These are phyloP conservation scores for Bonia amplexicaulis DNA, from an alignment of 176 grass and related monocot species.

Conservation along the genomic window DNA sequence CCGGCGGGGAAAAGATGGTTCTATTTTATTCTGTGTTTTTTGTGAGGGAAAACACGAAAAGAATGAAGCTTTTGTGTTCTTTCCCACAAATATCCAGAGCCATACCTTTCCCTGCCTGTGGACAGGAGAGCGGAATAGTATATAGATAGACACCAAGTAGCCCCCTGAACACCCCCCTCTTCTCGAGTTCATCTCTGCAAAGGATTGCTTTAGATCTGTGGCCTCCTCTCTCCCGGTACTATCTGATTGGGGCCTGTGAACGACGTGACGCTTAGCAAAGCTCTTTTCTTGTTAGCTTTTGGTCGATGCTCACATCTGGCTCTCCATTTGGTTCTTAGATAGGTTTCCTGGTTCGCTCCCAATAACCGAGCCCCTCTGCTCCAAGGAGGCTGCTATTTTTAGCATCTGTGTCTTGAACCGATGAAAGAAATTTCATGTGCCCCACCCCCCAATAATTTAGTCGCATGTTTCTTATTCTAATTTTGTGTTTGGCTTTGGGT, in stretches of 20 bases:
- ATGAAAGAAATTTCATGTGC: not conserved
- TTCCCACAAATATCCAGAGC: constrained; percentile 26
- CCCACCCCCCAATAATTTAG: not conserved
- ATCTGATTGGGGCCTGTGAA: constrained; percentile 16
- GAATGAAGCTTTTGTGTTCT: constrained; percentile 24
- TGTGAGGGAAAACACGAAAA: constrained; percentile 1
- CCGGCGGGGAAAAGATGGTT: not conserved
- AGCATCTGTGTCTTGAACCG: not conserved
- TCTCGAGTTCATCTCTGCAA: constrained; percentile 3
- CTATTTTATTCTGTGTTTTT: not conserved
- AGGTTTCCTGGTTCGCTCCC: constrained; percentile 32
- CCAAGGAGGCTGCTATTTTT: constrained; percentile 36
- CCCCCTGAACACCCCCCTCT: not conserved
- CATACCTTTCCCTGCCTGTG: not conserved
- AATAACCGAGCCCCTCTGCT: constrained; percentile 9
- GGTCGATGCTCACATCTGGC: constrained; percentile 25
- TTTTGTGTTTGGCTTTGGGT: not conserved
- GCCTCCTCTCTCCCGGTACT: constrained; percentile 20
- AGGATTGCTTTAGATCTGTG: constrained; percentile 30
- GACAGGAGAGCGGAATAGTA: not conserved
- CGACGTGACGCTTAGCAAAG: constrained; percentile 22
- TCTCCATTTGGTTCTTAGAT: constrained; percentile 25
- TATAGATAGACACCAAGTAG: constrained; percentile 20
- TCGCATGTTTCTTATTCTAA: not conserved
- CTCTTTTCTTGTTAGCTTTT: constrained; percentile 22